Evolutionary conservation across 495 filamentous ascomycete species (phyloP).

Genomic region (Penicillium psychrofluorescens): DNA sequence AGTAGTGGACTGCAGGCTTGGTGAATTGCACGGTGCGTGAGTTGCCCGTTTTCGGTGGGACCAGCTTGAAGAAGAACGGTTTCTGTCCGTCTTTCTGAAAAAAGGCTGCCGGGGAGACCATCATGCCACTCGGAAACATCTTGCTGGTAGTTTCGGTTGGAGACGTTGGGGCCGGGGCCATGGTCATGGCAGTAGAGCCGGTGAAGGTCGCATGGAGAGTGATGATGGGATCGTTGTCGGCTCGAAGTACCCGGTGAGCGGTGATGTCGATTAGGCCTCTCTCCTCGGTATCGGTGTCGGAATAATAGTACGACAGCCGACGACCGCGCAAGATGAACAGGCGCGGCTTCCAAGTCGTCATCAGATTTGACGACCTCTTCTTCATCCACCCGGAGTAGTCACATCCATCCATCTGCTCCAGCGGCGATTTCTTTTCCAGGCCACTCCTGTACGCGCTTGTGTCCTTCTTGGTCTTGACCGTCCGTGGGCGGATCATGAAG

Average conservation of each 20-base stretch:
- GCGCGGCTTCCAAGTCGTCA: conserved; percentile 94
- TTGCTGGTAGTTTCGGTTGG: conserved; percentile 42
- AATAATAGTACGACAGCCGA: conserved; percentile 93
- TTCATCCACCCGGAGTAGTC: conserved; percentile 99
- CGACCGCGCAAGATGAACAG: conserved; percentile 89
- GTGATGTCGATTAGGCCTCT: conserved; percentile 96
- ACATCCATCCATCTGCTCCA: conserved; percentile 76
- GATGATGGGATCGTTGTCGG: conserved; percentile 86
- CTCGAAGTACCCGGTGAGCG: conserved; percentile 87
- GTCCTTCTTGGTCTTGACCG: conserved; percentile 76
- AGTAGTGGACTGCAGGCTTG: conserved; percentile 93
- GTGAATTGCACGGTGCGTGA: conserved; percentile 93
- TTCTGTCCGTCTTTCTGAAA: conserved; percentile 35
- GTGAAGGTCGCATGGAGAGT: conserved; percentile 88
- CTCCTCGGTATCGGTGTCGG: conserved; percentile 84
- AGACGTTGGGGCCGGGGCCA: conserved; percentile 30
- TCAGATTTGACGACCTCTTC: conserved; percentile 89
- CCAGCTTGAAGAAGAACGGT: conserved; percentile 97
- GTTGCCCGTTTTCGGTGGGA: conserved; percentile 82
- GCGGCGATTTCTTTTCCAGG: conserved; percentile 71
- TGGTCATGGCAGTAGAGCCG: conserved; percentile 49
- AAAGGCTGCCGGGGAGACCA: not conserved
- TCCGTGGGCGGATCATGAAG: conserved; percentile 36
- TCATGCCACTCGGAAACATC: too few species aligned
- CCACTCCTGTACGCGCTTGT: conserved; percentile 91